These are phyloP conservation scores for Polyrhizophydium stewartii DNA, from an alignment of 371 early-diverging fungal genomes.

Conservation along the genomic window DNA sequence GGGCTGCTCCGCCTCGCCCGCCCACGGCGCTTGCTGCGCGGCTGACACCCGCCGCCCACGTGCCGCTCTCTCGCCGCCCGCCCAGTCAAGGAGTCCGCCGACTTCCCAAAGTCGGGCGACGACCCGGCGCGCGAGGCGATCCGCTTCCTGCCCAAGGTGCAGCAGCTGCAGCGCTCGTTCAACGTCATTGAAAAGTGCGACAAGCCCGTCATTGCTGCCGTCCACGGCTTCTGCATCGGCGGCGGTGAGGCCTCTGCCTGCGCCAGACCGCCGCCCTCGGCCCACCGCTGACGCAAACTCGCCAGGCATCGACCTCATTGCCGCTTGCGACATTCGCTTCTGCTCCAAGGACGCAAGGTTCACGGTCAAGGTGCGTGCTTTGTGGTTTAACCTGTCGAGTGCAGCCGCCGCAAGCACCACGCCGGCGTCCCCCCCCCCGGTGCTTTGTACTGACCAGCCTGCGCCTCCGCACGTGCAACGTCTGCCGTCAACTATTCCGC, in stretches of 20 bases:
- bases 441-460: no score
- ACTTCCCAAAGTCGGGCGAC: background rate
- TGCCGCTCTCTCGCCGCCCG: no score
- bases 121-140: background rate
- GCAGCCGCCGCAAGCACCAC: no score
- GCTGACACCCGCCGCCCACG: no score
- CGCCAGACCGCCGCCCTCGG: no score
- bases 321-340: conserved; percentile 90
- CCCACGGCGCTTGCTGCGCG: no score
- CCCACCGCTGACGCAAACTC: background rate
- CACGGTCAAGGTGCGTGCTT: conserved; percentile 65
- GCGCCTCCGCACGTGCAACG: background rate
- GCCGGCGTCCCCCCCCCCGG: background rate
- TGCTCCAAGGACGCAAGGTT: conserved; percentile 76
- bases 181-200: conserved; percentile 77
- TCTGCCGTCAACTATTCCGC: background rate
- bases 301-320: conserved; percentile 29
- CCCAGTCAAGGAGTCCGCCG: background rate
- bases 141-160: conserved; percentile 5
- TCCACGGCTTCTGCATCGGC: conserved; percentile 86
- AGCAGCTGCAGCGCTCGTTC: conserved; percentile 28
- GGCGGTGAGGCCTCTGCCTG: conserved; percentile 49
- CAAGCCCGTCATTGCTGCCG: conserved; percentile 85
- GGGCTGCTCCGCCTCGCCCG: background rate
- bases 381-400: no score